Base-by-base conservation (phyloP, 2,329 filamentous ascomycete species). In the Laburnicola sp. region DNA sequence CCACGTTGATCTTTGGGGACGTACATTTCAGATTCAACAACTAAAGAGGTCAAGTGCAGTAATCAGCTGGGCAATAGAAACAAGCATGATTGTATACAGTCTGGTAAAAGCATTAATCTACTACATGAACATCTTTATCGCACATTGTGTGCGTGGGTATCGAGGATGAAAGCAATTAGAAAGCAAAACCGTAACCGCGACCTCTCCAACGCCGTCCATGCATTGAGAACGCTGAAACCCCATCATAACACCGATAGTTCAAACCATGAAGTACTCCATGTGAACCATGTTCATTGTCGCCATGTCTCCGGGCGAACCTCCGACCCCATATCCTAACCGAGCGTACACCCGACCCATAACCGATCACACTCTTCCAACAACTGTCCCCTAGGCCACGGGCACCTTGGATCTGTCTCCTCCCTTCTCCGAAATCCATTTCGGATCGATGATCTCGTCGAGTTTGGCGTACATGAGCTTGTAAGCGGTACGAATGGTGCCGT, bases 401-500 rank as follows among this genome's bases (percentile, higher is more conserved):
- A 96, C 80, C 59, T 85, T 87, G 37, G 83, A 83, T 72, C 89
- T 80, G 60, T 86, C 86, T 32, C 86, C 89, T 51, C 88, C 88
- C 52, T 86, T 84, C 48, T 82, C 80, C 47, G 28, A 6, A 10
- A 93, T 80, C 85, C 90, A 93, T 53, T 88, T 84, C 45, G 84
- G 78, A 60, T 88, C 85, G 64, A 97, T 84, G 51, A 99, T 76
- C 55, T 83, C 80, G 48, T 93, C 86, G 44, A 86, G 84, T 42
- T 87, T 86, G 16, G 81, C 80, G 70, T 92, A 93, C 42, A 99
- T 80, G 66, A 89, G 86, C 70, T 94, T 94, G 79, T 97, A 99
- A 0, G 93, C 92, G 25, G 90, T 95, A 66, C 95, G 92, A 64
- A 99, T 96, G 0, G 94, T 99, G 48, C 94, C 92, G 68, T 99